A percentile compares a stretch with the other conserved stretches of the same genome.
Evolutionary conservation across 2,329 filamentous ascomycete genomes (phyloP).

Genomic region (Fusarium falciforme): DNA sequence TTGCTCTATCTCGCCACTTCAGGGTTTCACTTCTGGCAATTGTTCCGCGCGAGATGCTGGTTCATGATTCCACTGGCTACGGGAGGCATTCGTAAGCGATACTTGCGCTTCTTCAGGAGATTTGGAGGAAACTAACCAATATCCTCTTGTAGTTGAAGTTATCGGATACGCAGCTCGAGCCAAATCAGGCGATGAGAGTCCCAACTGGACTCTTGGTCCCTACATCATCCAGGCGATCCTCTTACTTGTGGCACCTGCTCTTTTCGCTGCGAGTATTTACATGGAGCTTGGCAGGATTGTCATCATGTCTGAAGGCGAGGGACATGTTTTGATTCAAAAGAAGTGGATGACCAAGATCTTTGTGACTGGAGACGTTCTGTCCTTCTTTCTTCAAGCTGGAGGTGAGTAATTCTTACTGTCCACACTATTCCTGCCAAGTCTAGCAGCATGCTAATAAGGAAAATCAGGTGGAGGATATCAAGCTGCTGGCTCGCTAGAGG

Average conservation of each 20-base stretch:
- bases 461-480: conserved; percentile 14
- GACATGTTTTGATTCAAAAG: background rate
- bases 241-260: conserved; percentile 5
- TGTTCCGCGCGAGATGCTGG: background rate
- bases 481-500: conserved; percentile 45
- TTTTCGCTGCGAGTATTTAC: conserved; percentile 7
- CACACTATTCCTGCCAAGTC: background rate
- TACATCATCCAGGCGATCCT: conserved; percentile 3
- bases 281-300: conserved; percentile 1
- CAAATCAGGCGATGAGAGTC: background rate
- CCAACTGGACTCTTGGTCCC: background rate
- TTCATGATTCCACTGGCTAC: background rate
- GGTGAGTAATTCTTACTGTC: background rate
- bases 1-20: background rate
- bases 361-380: conserved; percentile 24
- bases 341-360: conserved; percentile 37
- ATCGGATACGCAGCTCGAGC: background rate
- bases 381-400: conserved; percentile 21
- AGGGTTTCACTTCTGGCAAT: background rate
- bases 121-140: too few species aligned
- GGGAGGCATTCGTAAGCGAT: background rate
- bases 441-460: background rate
- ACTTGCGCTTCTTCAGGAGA: too few species aligned
- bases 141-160: background rate
- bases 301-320: background rate